phyloP scores from a whole-genome alignment of 371 early-diverging fungal genomes.

The Rhizopus delemar region DNA sequence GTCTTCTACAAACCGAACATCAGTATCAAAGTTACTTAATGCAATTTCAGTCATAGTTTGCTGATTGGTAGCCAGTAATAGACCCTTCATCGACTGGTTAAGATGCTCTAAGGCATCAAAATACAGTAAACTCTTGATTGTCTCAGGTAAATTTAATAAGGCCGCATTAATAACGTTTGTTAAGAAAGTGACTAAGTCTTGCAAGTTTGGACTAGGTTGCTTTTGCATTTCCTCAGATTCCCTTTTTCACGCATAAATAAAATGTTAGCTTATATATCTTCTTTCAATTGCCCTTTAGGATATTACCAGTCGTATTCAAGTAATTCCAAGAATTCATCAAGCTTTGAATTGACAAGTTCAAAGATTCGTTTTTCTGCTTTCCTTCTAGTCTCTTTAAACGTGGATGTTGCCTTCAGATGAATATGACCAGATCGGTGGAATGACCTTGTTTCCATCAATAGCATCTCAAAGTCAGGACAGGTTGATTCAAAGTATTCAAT shows the following conservation, averaged over 20 bases:
- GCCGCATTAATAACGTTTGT: constrained; percentile 73
- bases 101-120: constrained; percentile 79
- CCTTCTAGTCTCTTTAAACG: constrained; percentile 73
- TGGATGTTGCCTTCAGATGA: constrained; percentile 67
- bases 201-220: constrained; percentile 66
- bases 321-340: constrained; percentile 78
- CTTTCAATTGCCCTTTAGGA: background rate
- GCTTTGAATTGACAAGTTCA: constrained; percentile 77
- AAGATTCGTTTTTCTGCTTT: constrained; percentile 81
- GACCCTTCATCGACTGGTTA: constrained; percentile 62
- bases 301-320: constrained; percentile 82
- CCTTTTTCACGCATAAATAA: constrained; percentile 21
- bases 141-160: constrained; percentile 67
- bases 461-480: constrained; percentile 76
- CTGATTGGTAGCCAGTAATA: constrained; percentile 62
- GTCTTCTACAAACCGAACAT: constrained; percentile 74
- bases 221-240: constrained; percentile 39
- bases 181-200: constrained; percentile 73
- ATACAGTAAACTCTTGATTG: constrained; percentile 70
- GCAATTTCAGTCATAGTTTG: constrained; percentile 65
- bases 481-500: constrained; percentile 78
- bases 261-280: background rate
- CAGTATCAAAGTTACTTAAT: constrained; percentile 69
- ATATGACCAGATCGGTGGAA: constrained; percentile 61
- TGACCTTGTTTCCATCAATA: constrained; percentile 69